These are phyloP conservation scores for Williopsis jadinii DNA, from an alignment of 1,139 yeast genomes.

Conservation along the genomic window DNA sequence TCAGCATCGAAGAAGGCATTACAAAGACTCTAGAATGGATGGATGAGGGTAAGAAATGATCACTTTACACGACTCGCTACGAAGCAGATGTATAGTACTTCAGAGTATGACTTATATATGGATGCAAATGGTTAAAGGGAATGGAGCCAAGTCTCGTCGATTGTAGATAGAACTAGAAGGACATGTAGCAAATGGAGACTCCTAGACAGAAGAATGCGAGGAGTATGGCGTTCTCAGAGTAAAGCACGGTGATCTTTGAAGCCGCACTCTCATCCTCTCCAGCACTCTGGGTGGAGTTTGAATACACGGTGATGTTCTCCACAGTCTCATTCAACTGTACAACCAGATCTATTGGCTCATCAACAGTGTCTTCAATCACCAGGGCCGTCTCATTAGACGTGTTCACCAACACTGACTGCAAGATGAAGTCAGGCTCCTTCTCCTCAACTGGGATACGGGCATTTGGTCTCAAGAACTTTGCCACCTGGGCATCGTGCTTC, in stretches of 20 bases:
- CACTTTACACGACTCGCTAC: no score
- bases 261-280: no score
- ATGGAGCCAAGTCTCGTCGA: no score
- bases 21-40: constrained; percentile 78
- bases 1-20: constrained; percentile 78
- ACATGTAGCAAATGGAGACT: no score
- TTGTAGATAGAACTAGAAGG: no score
- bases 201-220: no score
- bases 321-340: not conserved
- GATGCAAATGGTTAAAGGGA: no score
- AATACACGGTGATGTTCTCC: not conserved
- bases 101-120: no score
- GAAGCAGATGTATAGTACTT: no score
- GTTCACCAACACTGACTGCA: constrained; percentile 18
- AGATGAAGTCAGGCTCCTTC: constrained; percentile 21
- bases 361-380: constrained; percentile 3
- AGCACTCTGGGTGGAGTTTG: no score
- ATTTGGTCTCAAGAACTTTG: constrained; percentile 21
- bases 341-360: not conserved
- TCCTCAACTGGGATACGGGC: constrained; percentile 21
- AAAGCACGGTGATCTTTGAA: no score
- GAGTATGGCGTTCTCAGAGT: no score
- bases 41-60: constrained; percentile 44
- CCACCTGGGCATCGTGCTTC: constrained; percentile 28
- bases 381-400: constrained; percentile 5